Evolutionary conservation across 1,139 yeast species (phyloP), one percentile per base, ranked within the genome.

Genomic region (Pichia sp.): DNA sequence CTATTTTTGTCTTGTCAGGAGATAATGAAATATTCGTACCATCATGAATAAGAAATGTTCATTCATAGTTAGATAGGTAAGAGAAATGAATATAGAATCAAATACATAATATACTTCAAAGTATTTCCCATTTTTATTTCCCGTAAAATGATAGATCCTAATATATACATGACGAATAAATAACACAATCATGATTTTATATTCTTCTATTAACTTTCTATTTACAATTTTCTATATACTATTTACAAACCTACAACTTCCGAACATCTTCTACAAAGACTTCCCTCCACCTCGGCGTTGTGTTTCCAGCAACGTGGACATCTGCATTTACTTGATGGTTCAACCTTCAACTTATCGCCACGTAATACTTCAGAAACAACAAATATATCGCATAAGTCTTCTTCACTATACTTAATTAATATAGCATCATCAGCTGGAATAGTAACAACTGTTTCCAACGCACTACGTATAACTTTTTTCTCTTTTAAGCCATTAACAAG

Each of bases 301-400:
- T 67, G 80, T 58, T 87, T 87, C 98, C 98, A 92, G 63, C 98
- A 92, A 59, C 98, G 74, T 2, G 96, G 95, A 61, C 98, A 92
- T 57, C 87, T 87, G 43, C 66, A 65, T 5, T 66, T 59, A 0
- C 64, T 52, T 0, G 87, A 74, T 4, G 22, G 6, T 22, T 22
- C 16, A 22, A 32, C 26, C 12, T 32, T 25, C 10, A 32, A 32
- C 70, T 71, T 9, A 66, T 61, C 6, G 79, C 71, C 11, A 67
- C 56, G 6, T 10, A 30, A 12, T 5, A 39, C 37, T 8, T 27
- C 27, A 7, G 39, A 35, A 6, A 40, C 43, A 35, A 40, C 43
- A 25, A 40, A 35, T 7, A 35, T 20, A 26, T 40, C 43, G 1
- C 20, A 59, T 45, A 65, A 48, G 30, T 65, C 67, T 4, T 55